Percentiles rank a stretch among this genome's conserved stretches.
These are phyloP conservation scores for Trichophyton equinum DNA, from an alignment of 2,329 filamentous ascomycete species.

Conservation along the genomic window DNA sequence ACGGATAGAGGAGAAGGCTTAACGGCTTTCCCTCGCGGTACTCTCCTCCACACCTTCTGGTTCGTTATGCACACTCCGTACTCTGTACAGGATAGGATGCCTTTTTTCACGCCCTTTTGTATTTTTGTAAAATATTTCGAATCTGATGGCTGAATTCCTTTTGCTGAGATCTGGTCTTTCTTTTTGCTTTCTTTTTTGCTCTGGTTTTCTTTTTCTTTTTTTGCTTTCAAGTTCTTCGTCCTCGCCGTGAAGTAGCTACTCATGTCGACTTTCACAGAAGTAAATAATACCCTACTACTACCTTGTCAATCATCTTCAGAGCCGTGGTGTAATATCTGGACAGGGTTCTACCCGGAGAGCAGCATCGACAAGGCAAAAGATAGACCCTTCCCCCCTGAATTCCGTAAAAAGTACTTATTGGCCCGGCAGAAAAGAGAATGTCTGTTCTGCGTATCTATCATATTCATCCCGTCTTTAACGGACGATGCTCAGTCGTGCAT, in stretches of 20 bases:
- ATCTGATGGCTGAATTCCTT: neutral
- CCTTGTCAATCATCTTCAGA: neutral
- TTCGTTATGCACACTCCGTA: neutral
- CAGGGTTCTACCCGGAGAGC: neutral
- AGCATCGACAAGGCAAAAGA: neutral
- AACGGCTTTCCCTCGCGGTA: neutral
- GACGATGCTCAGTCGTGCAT: neutral
- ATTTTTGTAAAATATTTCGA: neutral
- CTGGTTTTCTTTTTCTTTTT: neutral
- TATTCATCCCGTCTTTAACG: neutral
- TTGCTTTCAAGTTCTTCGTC: neutral
- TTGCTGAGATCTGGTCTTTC: neutral
- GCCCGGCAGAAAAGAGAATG: neutral
- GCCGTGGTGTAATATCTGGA: neutral
- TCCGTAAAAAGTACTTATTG: neutral
- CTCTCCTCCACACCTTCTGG: neutral
- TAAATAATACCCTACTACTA: too few relatives aligned
- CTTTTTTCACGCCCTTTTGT: neutral
- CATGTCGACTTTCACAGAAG: too few relatives aligned
- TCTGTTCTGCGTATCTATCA: neutral
- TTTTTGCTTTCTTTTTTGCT: neutral
- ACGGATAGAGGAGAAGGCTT: too few relatives aligned
- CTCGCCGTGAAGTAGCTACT: neutral
- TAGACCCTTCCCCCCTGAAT: neutral
- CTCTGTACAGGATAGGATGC: neutral